Conservation (phyloP, 2,329 filamentous ascomycete genomes). For the Lachnellula hyalina region DNA sequence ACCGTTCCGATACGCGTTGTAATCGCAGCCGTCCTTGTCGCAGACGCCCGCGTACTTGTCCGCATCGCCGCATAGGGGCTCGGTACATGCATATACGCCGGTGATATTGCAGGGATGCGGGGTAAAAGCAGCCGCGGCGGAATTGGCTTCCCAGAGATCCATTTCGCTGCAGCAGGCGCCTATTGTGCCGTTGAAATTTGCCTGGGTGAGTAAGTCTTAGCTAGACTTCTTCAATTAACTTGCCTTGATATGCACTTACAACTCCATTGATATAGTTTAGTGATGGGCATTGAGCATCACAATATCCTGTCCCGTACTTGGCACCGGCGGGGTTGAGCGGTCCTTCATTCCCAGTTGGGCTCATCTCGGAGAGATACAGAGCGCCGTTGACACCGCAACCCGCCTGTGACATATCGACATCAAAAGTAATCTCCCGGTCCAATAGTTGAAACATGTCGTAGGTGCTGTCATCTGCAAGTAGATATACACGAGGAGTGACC, state of each 20-base stretch:
- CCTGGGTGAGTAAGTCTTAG: conserved; percentile 29
- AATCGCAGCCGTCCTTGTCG: conserved; percentile 56
- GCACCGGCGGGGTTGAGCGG: conserved; percentile 50
- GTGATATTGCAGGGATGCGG: conserved; percentile 49
- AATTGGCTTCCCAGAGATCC: conserved; percentile 61
- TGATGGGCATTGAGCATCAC: conserved; percentile 14
- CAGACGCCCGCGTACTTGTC: conserved; percentile 40
- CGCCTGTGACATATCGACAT: conserved; percentile 62
- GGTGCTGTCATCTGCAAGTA: conserved; percentile 33
- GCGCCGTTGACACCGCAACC: conserved; percentile 68
- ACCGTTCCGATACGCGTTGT: conserved; percentile 54
- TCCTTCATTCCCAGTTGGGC: conserved; percentile 52
- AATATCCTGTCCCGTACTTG: conserved; percentile 50
- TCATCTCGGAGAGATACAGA: conserved; percentile 61
- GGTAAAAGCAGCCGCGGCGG: conserved; percentile 50
- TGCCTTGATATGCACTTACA: conserved; percentile 29
- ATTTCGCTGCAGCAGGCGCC: conserved; percentile 59
- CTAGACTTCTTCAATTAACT: too few species aligned
- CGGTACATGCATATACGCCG: conserved; percentile 38
- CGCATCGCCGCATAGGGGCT: conserved; percentile 31
- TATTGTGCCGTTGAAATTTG: conserved; percentile 45
- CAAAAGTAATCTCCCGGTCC: conserved; percentile 65
- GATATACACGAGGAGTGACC: conserved; percentile 34
- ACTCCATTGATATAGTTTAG: conserved; percentile 43
- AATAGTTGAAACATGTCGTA: conserved; percentile 62